Base-by-base conservation (phyloP, 176 grass and related monocot genomes). In the Zoysia pacifica region DNA sequence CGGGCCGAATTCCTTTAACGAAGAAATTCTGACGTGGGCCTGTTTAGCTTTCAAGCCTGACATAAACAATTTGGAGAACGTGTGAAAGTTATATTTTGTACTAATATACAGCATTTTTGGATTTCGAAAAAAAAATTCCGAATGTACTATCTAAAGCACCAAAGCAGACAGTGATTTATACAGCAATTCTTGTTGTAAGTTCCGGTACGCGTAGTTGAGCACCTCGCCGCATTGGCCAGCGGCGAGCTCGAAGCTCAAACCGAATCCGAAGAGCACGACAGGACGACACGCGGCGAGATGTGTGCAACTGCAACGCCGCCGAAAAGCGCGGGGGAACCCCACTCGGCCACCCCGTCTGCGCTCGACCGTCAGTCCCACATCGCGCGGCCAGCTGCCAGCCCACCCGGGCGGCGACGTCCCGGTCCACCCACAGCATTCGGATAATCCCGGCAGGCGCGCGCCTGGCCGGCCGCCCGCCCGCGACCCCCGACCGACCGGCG, bases 391-490 rank as follows among this genome's bases (percentile, higher is more conserved):
- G 20, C 6, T 14, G 78, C 71, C 64, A 52, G 20, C 6, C 19
- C 49, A 36, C 9, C 68, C 46, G 50, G 41, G 61, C 70, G 53
- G 19, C 53, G 45, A 51, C 60, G 74, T 46, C 37, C 39, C 74
- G 10, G 75, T 66, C 75, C 65, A 70, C 65, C 54, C 40, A 80
- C 5, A 7, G 13, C 3, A 41, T 74, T 13, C 76, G 86, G 76
- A 84, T 80, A 84, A 62, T 52, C 79, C 72, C 55, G 78, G 18
- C 54, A 37, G 41, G n/a, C 59, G 46, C 71, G 54, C 79, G 5
- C 72, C 12, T 7, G 48, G 2, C 44, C 72, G 50, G n/a, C n/a
- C n/a, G n/a, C n/a, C n/a, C n/a, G n/a, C n/a, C n/a, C n/a, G n/a
- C n/a, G n/a, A 35, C 11, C 49, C 72, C 49, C 45, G 12, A 18